Base-by-base conservation (phyloP, 164 flowering plant genomes). In the Vitis vinifera region DNA sequence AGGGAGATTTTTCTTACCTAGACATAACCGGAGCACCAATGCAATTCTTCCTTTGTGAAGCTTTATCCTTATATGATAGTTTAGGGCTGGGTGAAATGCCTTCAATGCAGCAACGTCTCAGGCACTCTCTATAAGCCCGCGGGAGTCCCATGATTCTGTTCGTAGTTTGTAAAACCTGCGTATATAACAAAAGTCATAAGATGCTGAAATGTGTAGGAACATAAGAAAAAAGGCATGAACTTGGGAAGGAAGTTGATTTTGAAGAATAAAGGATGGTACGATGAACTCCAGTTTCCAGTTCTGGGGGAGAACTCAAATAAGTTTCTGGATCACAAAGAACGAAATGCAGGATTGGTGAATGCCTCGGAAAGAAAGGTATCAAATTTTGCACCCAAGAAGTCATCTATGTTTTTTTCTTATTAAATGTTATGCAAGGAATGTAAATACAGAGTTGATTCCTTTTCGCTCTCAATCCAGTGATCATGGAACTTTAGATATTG, bases 1-100 rank as follows among this genome's bases (percentile, higher is more conserved):
- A 16, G 80, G 73, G 23, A 74, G 71, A 59, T 56, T 59, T 7
- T 71, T 76, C 15, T 62, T 70, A 1, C 53, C 68, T 8, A 66
- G 67, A 66, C 62, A 44, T 3, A 15, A 52, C 70, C 48, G 66
- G 16, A 70, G 55, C 52, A n/a, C 8, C 49, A 73, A 58, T 19
- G 58, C 66, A 48, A 19, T 70, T 31, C 76, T 72, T 52, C 70
- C 73, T 3, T 47, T 59, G 62, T 68, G 31, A 71, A 63, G 65
- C 1, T 59, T 56, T 7, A 5, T 17, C 49, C 58, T 23, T 23
- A 23, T 15, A 15, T 55, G 8, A 8, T 16, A 23, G 27, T 23
- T 23, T 27, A 59, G 62, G 1, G 11, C 31, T 2, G 12, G 16
- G 5, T 29, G 63, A 23, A 48, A 11, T 60, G 15, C 10, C n/a